Conservation (phyloP, 257 asterid genomes). For the Fraxinus excelsior region DNA sequence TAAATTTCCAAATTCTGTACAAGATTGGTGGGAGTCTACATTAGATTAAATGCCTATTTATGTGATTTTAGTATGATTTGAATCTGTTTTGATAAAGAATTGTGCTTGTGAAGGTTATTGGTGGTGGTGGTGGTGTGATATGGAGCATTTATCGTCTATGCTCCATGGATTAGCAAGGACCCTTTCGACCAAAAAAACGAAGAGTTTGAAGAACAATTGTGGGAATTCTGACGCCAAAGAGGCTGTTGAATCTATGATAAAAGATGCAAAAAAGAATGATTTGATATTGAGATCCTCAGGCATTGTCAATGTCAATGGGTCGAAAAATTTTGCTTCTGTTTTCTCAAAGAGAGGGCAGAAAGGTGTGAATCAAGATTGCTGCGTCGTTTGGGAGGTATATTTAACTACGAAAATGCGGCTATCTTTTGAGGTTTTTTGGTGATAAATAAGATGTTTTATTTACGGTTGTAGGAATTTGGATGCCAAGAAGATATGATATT, state of each 20-base stretch:
- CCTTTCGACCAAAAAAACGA: conserved; percentile 51
- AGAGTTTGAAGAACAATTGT: conserved; percentile 27
- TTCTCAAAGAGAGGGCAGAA: conserved; percentile 88
- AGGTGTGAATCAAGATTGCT: conserved; percentile 84
- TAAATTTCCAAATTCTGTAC: conserved; percentile 20
- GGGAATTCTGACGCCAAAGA: conserved; percentile 51
- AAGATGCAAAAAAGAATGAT: conserved; percentile 71
- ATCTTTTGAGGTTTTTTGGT: neutral
- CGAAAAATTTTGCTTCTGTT: conserved; percentile 74
- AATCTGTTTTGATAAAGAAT: conserved; percentile 14
- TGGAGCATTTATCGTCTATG: conserved; percentile 91
- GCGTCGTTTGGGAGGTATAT: conserved; percentile 92
- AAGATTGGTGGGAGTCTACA: conserved; percentile 26
- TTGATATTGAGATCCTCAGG: conserved; percentile 80
- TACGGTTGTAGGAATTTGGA: conserved; percentile 68
- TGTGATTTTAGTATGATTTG: conserved; percentile 1
- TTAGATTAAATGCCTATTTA: conserved; percentile 4
- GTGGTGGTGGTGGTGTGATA: conserved; percentile 24
- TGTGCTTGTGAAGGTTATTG: conserved; percentile 44
- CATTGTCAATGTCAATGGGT: conserved; percentile 54
- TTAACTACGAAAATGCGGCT: neutral
- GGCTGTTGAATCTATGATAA: conserved; percentile 62
- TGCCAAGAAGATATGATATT: conserved; percentile 92
- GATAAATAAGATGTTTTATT: neutral
- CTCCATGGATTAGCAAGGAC: conserved; percentile 84